These are phyloP conservation scores for Mycena rebaudengoi DNA, from an alignment of 768 basidiomycete genomes.

Conservation along the genomic window DNA sequence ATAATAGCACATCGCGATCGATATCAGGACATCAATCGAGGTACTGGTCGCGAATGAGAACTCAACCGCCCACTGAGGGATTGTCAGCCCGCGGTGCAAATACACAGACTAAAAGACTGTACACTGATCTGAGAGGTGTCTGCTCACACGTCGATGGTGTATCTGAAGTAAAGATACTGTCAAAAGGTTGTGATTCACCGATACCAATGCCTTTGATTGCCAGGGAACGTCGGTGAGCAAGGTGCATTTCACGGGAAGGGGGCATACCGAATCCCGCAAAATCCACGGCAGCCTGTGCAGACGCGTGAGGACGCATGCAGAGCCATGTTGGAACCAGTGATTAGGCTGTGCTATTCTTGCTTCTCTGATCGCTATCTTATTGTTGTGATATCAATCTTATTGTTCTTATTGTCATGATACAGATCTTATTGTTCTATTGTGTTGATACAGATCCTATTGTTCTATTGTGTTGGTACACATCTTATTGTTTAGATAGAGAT, in stretches of 20 bases:
- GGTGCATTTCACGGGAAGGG: not conserved
- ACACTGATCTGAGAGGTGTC: slow-evolving; percentile 44
- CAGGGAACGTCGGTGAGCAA: not conserved
- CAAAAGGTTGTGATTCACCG: slow-evolving; percentile 31
- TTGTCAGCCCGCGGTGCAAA: too few species aligned
- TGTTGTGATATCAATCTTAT: too few species aligned
- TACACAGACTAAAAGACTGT: not conserved
- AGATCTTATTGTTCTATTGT: too few species aligned
- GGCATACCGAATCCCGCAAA: slow-evolving; percentile 48
- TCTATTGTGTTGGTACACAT: too few species aligned
- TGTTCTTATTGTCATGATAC: too few species aligned
- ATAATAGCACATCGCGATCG: slow-evolving; percentile 44
- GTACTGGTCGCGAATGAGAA: slow-evolving; percentile 52
- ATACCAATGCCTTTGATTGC: slow-evolving; percentile 43
- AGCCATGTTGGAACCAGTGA: too few species aligned
- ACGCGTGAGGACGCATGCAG: slow-evolving; percentile 26
- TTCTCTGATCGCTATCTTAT: too few species aligned
- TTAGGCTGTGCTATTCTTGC: too few species aligned
- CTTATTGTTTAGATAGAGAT: too few species aligned
- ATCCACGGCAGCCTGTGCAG: slow-evolving; percentile 43
- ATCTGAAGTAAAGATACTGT: slow-evolving; percentile 30
- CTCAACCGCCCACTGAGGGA: slow-evolving; percentile 55
- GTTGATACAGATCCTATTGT: too few species aligned
- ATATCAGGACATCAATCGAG: slow-evolving; percentile 53
- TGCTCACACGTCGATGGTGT: slow-evolving; percentile 39